Conservation (phyloP, 2,329 filamentous ascomycete species). For the Penicillium sp. region DNA sequence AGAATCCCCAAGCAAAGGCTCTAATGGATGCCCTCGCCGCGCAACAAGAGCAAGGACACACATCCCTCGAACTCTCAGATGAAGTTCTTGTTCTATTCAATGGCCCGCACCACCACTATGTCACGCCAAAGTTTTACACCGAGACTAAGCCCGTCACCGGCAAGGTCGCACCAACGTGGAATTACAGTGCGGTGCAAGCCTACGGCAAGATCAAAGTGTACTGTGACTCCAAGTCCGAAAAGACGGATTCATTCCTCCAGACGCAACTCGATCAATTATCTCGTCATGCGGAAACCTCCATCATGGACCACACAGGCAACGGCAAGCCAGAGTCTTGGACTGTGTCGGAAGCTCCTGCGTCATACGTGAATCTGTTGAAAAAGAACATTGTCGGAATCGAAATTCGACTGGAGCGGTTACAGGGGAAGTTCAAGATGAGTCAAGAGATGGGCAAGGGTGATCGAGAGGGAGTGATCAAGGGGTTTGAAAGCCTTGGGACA, state of each 20-base stretch:
- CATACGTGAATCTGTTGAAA: conserved; percentile 5
- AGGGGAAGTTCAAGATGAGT: conserved; percentile 10
- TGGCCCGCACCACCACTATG: conserved; percentile 54
- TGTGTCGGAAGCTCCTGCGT: conserved; percentile 5
- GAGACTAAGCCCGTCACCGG: conserved; percentile 58
- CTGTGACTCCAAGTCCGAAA: conserved; percentile 2
- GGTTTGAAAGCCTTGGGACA: conserved; percentile 1
- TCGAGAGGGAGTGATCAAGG: conserved; percentile 4
- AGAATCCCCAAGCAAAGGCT: conserved; percentile 49
- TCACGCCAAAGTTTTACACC: conserved; percentile 62
- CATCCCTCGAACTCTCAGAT: conserved; percentile 30
- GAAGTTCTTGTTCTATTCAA: conserved; percentile 62
- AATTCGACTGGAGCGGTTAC: conserved; percentile 2
- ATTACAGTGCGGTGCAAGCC: conserved; percentile 59
- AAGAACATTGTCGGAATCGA: conserved; percentile 9
- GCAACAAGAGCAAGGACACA: no score
- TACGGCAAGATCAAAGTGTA: conserved; percentile 50
- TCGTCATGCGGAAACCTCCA: conserved; percentile 41
- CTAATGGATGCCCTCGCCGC: conserved; percentile 3
- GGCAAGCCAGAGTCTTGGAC: conserved; percentile 1
- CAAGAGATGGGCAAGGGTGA: conserved; percentile 5
- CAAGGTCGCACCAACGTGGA: conserved; percentile 65
- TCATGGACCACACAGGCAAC: conserved; percentile 48
- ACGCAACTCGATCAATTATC: conserved; percentile 28
- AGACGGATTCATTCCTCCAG: conserved; percentile 50